Base-by-base conservation (phyloP, 768 basidiomycete genomes). In the Amanita polypyramis region DNA sequence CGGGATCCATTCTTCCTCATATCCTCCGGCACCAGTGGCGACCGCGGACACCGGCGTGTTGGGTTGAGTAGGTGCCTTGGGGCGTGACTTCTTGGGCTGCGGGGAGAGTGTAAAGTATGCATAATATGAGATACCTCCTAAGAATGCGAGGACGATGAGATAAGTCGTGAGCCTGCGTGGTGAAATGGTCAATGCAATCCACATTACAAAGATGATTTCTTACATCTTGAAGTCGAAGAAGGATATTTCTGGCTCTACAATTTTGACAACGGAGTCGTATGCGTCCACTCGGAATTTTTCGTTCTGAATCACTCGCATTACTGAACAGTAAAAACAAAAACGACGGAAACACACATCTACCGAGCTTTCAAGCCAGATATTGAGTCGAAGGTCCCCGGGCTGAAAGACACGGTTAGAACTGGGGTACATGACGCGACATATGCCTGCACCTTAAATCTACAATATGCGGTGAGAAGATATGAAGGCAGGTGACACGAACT, bases 1-100 rank as follows among this genome's bases (percentile, higher is more conserved):
- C n/a, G 89, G 89, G 55, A 92, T 92, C 89, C 89, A 92, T 58
- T 92, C 89, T 59, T 91, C 85, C 57, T 86, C 79, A 55, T 91
- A 90, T 37, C 79, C 81, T 33, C 80, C 75, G 2, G 79, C 72
- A 30, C 80, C 77, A 19, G 78, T 78, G 27, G 81, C 80, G 5
- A 82, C 82, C 30, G 75, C 74, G 6, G 76, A 53, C 32, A 75
- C 72, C 7, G 83, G 76, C 3, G 77, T 63, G 49, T 75, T 80
- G 45, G 76, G 68, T 5, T 70, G 59, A 6, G 66, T 51, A 17
- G 72, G 55, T 1, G 67, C 58, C 20, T 69, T 70, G 47, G 65
- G 60, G 45, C 75, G 69, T 29, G 69, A 59, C 60, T 80, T 82
- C 67, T 81, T 85, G 37, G 75, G 49, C 47, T 75, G 72, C 19